Conservation (phyloP, 208 protist genomes). For the Ichthyophonus hoferi region DNA sequence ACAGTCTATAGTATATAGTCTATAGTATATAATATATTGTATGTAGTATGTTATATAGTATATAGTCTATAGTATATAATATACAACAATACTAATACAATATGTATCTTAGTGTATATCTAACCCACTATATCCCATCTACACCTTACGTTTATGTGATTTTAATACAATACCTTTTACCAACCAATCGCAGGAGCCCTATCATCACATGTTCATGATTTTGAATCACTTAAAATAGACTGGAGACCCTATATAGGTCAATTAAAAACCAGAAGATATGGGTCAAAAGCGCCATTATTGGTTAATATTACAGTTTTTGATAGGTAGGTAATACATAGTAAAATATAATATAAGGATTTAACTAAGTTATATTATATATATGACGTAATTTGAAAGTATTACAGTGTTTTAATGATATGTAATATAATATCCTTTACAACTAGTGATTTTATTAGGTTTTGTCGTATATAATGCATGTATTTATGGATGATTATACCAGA, state of each 20-base stretch:
- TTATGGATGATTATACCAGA: too few species aligned
- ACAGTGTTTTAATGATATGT: background rate
- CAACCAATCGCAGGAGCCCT: background rate
- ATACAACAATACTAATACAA: background rate
- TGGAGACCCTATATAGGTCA: background rate
- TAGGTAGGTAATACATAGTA: background rate
- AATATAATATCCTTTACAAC: background rate
- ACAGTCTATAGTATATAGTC: too few species aligned
- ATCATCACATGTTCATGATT: background rate
- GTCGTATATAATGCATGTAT: too few species aligned
- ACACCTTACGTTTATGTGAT: background rate
- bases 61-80: background rate
- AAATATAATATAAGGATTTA: too few species aligned
- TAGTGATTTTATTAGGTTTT: too few species aligned
- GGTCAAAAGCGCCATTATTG: background rate
- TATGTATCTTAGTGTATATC: background rate
- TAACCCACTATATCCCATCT: background rate
- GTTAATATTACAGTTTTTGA: background rate
- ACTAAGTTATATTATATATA: too few species aligned
- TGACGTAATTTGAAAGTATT: background rate
- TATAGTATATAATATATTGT: background rate
- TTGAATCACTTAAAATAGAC: background rate
- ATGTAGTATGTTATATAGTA: background rate
- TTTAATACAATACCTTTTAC: too few species aligned
- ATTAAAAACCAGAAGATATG: background rate